These are phyloP conservation scores for Actinomortierella wolfii DNA, from an alignment of 371 early-diverging fungal genomes.

Conservation along the genomic window DNA sequence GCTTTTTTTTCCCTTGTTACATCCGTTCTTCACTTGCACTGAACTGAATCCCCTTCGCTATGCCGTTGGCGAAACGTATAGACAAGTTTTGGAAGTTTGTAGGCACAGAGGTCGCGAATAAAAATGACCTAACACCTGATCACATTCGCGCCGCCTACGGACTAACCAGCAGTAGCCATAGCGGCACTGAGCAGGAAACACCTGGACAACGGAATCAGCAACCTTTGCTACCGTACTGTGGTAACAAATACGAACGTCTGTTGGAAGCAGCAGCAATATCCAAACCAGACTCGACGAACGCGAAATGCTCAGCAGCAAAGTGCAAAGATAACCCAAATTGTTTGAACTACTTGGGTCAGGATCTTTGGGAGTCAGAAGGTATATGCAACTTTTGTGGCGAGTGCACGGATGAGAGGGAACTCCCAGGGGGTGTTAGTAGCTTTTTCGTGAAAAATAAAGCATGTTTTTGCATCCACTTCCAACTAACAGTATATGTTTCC, in stretches of 20 bases:
- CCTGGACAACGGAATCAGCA: not conserved
- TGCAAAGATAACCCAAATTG: constrained; percentile 55
- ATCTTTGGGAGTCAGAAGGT: constrained; percentile 49
- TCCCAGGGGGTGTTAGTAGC: no score
- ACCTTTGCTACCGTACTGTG: constrained; percentile 22
- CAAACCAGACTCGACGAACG: not conserved
- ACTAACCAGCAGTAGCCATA: not conserved
- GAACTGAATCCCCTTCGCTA: not conserved
- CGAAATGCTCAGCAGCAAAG: constrained; percentile 10
- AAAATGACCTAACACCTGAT: constrained; percentile 18
- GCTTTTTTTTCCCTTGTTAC: not conserved
- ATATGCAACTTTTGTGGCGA: not conserved
- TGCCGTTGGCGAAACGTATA: not conserved
- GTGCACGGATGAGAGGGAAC: no score
- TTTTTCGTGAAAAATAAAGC: no score
- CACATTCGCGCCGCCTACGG: constrained; percentile 28
- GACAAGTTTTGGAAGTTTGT: constrained; percentile 33
- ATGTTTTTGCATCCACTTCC: no score
- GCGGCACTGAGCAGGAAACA: not conserved
- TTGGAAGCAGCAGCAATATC: not conserved
- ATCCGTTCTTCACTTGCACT: not conserved
- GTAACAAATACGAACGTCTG: constrained; percentile 5
- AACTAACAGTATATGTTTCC: no score
- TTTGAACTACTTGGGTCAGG: constrained; percentile 48
- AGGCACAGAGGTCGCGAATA: constrained; percentile 16